Evolutionary conservation across 2,329 filamentous ascomycete genomes (phyloP), one percentile per base, ranked within the genome.

Genomic region (Trichophyton schoenleinii): DNA sequence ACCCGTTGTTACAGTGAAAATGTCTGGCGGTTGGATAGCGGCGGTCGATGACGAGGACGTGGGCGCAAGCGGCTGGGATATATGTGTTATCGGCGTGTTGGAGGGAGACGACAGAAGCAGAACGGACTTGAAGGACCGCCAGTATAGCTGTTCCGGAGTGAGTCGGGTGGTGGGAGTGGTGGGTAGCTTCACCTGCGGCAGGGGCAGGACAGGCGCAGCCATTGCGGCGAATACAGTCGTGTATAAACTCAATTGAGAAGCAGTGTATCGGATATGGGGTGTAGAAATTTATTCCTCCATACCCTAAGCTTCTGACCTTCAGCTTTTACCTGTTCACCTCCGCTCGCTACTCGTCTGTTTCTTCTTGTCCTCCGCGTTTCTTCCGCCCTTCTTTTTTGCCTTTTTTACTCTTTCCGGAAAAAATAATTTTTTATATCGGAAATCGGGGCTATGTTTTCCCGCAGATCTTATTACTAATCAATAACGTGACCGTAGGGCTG

Each of bases 71-170:
- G 81, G 87, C 72, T 86, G 87, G 58, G 89, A 91, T 73, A 99
- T 95, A 74, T 95, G 87, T 38, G 91, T 96, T 69, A 99, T 84
- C 53, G 90, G 88, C 72, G 88, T 91, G 71, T 89, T 89, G 66
- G 94, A 90, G 66, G 91, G 91, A 65, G 92, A 95, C 53, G 94
- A 89, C 64, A 97, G 86, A 64, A 92, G 85, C 62, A 95, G 84
- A 66, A 91, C 89, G 67, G 91, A 94, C 77, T 89, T 91, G 80
- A 99, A 99, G 11, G 88, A 87, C 71, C 87, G 88, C 95, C 95
- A 99, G 80, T 97, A 97, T 66, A 87, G 83, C 77, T 97, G 91
- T 78, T 99, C 94, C 36, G 91, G 87, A 4, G 92, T 96, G 57
- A 92, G 77, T 57, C 70, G 70, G 60, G 89, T 87, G 46, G 87